Conservation (phyloP, 2,329 filamentous ascomycete genomes). For the Sarocladium brachiariae region DNA sequence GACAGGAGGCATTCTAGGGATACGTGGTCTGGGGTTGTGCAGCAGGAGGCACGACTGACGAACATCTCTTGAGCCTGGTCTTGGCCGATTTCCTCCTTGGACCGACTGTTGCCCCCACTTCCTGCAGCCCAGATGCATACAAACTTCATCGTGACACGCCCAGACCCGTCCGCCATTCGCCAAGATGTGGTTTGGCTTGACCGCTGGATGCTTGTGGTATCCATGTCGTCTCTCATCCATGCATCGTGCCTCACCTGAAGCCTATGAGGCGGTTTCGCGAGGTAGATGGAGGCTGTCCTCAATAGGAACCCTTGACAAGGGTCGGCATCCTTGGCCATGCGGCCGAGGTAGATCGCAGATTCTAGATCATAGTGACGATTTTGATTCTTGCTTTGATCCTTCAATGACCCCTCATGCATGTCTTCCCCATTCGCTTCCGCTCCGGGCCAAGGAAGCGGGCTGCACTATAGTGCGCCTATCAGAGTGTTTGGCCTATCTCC, state of each 20-base stretch:
- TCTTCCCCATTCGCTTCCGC: conserved; percentile 2
- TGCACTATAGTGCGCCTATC: not conserved
- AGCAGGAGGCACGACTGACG: too few species aligned
- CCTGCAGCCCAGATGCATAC: not conserved
- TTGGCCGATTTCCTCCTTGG: too few species aligned
- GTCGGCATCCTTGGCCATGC: too few species aligned
- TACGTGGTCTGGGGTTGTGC: too few species aligned
- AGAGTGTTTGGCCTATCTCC: not conserved
- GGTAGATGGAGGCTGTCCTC: too few species aligned
- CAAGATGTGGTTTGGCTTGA: not conserved
- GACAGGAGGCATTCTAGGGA: too few species aligned
- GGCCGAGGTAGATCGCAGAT: not conserved
- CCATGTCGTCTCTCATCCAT: not conserved
- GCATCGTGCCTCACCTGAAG: too few species aligned
- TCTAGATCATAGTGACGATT: too few species aligned
- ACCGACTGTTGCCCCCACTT: not conserved
- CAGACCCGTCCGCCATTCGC: not conserved
- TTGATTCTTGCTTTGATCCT: too few species aligned
- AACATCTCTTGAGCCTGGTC: too few species aligned
- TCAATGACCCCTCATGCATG: not conserved
- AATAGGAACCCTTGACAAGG: too few species aligned
- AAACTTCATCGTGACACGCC: not conserved
- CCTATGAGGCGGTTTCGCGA: too few species aligned
- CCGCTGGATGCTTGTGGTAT: conserved; percentile 4
- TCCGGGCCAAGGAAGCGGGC: not conserved